Evolutionary conservation across 1,284 basidiomycete genomes (phyloP), one percentile per base, ranked within the genome.

Genomic region (Melanopsichium pennsylvanicum): DNA sequence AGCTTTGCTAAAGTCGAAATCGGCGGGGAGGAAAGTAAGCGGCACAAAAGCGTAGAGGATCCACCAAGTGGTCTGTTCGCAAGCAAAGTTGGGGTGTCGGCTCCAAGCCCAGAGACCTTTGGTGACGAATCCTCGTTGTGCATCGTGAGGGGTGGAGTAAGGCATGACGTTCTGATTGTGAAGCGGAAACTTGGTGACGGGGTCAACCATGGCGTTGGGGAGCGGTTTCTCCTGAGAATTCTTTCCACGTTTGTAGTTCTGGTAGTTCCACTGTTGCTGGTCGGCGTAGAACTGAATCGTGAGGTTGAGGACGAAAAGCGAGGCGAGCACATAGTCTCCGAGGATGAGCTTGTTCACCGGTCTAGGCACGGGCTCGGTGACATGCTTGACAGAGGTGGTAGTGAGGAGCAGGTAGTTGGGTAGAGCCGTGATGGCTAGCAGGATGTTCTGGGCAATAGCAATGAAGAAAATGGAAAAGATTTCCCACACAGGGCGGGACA

Each of bases 71-170:
- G 84, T 82, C 82, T 94, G 92, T 79, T 96, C 93, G 78, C 90
- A 92, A 0, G 89, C 83, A 82, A 93, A 94, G 81, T 96, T 96
- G 16, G 94, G 93, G 81, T 97, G 94, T 15, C 94, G 85, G 3
- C 87, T 88, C 84, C 88, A 92, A 2, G 87, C 86, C 90, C 91
- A 97, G 10, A 97, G 82, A 1, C 93, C 93, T 12, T 85, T 85
- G 0, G 91, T 92, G 21, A 89, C 83, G 80, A 97, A 97, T 1
- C 94, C 94, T 6, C 93, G 85, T 67, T 88, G 84, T 5, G 85
- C 86, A 76, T 92, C 91, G 13, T 60, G 50, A 25, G 68, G 66
- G 9, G 63, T 69, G 1, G 64, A 56, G 52, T 68, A 68, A n/a
- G 66, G 70, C 39, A 42, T 59, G 5, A 41, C 51, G 11, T 19